Percentiles rank a stretch among this genome's conserved stretches.
Conservation (phyloP, 2,329 filamentous ascomycete species). For the Curvularia sp. region DNA sequence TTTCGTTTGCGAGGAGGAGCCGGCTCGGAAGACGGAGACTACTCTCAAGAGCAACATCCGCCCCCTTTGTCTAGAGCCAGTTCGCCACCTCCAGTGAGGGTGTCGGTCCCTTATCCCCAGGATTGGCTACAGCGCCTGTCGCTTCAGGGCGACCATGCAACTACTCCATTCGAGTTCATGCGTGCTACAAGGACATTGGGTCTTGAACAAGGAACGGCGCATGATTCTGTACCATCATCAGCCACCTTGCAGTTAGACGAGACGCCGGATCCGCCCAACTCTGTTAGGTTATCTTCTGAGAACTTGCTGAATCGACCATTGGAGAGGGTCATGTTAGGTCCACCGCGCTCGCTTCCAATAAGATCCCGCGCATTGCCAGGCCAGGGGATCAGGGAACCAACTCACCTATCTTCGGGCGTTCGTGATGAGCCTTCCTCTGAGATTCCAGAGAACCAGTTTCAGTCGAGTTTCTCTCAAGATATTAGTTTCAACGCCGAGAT, state of each 20-base stretch:
- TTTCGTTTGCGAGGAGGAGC: slow-evolving; percentile 7
- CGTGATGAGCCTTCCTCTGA: not conserved
- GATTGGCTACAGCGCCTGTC: not conserved
- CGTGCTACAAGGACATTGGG: not conserved
- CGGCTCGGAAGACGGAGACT: not conserved
- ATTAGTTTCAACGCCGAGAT: too few relatives aligned
- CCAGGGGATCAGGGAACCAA: not conserved
- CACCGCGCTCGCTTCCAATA: not conserved
- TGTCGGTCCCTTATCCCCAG: not conserved
- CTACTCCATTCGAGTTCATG: not conserved
- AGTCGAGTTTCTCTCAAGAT: not conserved
- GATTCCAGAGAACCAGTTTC: not conserved
- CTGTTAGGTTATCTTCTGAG: not conserved
- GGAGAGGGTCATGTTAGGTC: not conserved
- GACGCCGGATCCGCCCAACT: not conserved
- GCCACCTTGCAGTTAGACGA: not conserved
- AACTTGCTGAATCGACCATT: not conserved
- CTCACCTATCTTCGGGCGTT: not conserved
- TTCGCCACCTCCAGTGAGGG: not conserved
- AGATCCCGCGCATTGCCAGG: not conserved
- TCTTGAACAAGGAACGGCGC: not conserved
- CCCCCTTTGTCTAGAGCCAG: not conserved
- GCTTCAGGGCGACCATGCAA: not conserved
- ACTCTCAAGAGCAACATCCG: not conserved
- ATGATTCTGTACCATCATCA: not conserved